Evolutionary conservation across 179 eudicot species (phyloP).

Genomic region (Spinacia oleracea): DNA sequence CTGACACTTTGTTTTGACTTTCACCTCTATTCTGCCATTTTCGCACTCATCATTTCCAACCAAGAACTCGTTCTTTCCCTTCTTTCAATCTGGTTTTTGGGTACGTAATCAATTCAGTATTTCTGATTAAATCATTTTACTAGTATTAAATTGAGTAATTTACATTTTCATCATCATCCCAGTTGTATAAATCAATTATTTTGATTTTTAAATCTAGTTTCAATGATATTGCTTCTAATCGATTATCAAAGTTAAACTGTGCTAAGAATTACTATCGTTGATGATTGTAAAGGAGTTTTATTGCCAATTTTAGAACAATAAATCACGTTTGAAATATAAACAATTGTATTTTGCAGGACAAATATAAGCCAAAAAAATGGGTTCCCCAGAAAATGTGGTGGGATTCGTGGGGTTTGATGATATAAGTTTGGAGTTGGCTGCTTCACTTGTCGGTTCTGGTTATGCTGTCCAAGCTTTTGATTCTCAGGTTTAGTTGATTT

Average conservation of each 20-base stretch:
- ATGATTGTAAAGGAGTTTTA: too few relatives aligned
- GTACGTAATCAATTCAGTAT: not conserved
- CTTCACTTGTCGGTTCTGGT: constrained; percentile 64
- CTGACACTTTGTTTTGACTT: not conserved
- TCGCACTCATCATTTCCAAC: not conserved
- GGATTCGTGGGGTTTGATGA: constrained; percentile 78
- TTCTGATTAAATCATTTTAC: not conserved
- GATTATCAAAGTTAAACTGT: too few relatives aligned
- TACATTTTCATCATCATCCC: not conserved
- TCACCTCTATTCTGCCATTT: not conserved
- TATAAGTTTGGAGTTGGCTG: constrained; percentile 65
- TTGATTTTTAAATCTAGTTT: too few relatives aligned
- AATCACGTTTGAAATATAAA: too few relatives aligned
- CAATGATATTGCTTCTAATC: too few relatives aligned
- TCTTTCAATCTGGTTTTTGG: not conserved
- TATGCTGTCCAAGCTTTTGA: constrained; percentile 68
- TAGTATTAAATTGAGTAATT: not conserved
- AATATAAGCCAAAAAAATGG: constrained; percentile 23
- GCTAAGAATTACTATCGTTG: too few relatives aligned
- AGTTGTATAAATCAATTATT: not conserved
- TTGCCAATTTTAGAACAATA: too few relatives aligned
- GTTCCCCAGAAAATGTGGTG: constrained; percentile 32
- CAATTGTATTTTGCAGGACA: not conserved
- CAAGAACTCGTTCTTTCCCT: not conserved
- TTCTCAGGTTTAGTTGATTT: constrained; percentile 42